Percentiles rank a stretch among this genome's conserved stretches.
Evolutionary conservation across 306 rosid genomes (phyloP).

Genomic region (Acacia melanoxylon): DNA sequence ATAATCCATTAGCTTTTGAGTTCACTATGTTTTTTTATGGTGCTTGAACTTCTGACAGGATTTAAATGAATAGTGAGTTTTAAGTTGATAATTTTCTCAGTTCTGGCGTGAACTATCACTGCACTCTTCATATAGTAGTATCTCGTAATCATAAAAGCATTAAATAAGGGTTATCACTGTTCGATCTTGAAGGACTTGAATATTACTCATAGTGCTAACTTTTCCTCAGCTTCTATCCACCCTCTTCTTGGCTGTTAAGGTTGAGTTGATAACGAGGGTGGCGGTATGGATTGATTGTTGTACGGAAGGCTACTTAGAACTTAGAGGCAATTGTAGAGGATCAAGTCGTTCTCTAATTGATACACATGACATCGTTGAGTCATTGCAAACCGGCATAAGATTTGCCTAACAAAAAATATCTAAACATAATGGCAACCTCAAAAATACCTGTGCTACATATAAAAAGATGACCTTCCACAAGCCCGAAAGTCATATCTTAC

Average conservation of each 20-base stretch:
- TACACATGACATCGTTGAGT: constrained; percentile 6
- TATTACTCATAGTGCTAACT: too few species aligned
- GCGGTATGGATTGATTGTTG: too few species aligned
- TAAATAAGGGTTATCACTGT: neutral
- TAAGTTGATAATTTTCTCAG: neutral
- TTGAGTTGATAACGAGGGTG: neutral
- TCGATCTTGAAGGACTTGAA: neutral
- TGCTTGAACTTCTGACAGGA: neutral
- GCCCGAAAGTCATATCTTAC: constrained; percentile 37
- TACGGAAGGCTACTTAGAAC: too few species aligned
- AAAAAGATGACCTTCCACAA: constrained; percentile 37
- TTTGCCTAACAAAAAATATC: neutral
- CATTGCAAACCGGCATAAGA: constrained; percentile 4
- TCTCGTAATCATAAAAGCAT: neutral
- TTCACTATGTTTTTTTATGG: neutral
- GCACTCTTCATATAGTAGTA: neutral
- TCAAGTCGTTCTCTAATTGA: neutral
- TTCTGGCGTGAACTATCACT: neutral
- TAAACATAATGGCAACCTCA: constrained; percentile 24
- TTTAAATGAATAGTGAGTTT: neutral
- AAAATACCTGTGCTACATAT: constrained; percentile 40
- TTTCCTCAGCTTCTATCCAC: neutral
- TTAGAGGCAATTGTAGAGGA: neutral
- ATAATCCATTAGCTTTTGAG: neutral
- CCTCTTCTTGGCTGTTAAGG: neutral